phyloP scores from a whole-genome alignment of 2,329 filamentous ascomycete genomes.

The Talaromyces atroroseus region DNA sequence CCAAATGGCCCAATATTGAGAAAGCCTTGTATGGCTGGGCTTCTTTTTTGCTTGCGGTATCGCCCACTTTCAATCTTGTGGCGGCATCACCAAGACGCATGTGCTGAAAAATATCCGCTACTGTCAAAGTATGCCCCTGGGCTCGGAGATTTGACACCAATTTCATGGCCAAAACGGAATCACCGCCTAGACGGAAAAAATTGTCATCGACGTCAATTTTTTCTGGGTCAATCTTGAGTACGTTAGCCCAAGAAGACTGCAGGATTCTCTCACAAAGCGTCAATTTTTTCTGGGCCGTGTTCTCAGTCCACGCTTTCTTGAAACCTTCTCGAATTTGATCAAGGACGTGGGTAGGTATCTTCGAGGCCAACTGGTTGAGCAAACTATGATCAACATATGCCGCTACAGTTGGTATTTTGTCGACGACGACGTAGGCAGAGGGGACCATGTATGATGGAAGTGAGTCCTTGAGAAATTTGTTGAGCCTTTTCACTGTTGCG shows the following conservation, averaged over 20 bases:
- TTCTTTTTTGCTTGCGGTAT: conserved; percentile 21
- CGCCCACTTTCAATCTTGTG: conserved; percentile 40
- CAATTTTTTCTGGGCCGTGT: background rate
- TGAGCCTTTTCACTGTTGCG: conserved; percentile 34
- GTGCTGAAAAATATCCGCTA: conserved; percentile 47
- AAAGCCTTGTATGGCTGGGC: background rate
- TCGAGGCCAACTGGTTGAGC: background rate
- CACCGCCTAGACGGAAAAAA: conserved; percentile 57
- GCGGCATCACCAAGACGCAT: conserved; percentile 50
- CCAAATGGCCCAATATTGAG: background rate
- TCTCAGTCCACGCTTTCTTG: background rate
- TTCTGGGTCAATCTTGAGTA: conserved; percentile 20
- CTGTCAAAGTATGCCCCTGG: conserved; percentile 40
- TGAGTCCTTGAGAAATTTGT: conserved; percentile 29
- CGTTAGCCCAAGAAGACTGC: conserved; percentile 10
- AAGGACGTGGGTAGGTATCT: background rate
- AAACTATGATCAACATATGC: conserved; percentile 5
- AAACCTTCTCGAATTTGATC: conserved; percentile 5
- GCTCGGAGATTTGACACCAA: conserved; percentile 43
- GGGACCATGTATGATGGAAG: conserved; percentile 45
- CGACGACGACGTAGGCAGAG: conserved; percentile 38
- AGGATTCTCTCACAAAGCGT: conserved; percentile 25
- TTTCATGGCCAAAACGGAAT: conserved; percentile 57
- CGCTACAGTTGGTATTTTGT: conserved; percentile 28
- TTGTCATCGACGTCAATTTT: conserved; percentile 51